These are phyloP conservation scores for Aphanocladium album DNA, from an alignment of 2,329 filamentous ascomycete species.

Conservation along the genomic window DNA sequence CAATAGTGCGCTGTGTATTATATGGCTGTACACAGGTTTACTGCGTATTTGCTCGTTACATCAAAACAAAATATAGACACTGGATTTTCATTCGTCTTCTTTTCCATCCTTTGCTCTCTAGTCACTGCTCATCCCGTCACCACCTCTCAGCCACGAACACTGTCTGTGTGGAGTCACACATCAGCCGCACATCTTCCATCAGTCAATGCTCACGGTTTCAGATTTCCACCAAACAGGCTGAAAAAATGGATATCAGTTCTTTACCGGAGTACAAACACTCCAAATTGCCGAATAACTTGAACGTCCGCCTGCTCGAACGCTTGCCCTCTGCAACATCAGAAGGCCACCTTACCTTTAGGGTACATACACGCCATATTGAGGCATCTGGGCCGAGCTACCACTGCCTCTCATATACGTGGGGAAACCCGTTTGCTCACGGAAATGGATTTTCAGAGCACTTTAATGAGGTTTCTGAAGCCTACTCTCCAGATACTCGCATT, in stretches of 20 bases:
- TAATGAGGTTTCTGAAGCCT: constrained; percentile 13
- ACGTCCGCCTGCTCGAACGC: constrained; percentile 17
- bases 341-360: constrained; percentile 17
- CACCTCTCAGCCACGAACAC: no score
- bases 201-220: no score
- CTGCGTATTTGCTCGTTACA: no score
- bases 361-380: constrained; percentile 16
- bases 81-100: no score
- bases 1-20: no score
- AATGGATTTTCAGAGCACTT: constrained; percentile 16
- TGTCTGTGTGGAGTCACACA: background rate
- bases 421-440: constrained; percentile 21
- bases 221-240: no score
- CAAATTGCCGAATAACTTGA: constrained; percentile 9
- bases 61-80: no score
- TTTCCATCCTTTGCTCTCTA: no score
- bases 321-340: constrained; percentile 2
- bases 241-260: background rate
- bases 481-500: constrained; percentile 14
- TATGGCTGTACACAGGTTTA: no score
- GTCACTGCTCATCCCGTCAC: no score
- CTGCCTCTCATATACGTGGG: constrained; percentile 24
- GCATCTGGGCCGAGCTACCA: constrained; percentile 15
- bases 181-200: background rate
- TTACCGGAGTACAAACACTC: background rate